Evolutionary conservation across 2,329 filamentous ascomycete species (phyloP).

Genomic region (Cladophialophora carrionii): DNA sequence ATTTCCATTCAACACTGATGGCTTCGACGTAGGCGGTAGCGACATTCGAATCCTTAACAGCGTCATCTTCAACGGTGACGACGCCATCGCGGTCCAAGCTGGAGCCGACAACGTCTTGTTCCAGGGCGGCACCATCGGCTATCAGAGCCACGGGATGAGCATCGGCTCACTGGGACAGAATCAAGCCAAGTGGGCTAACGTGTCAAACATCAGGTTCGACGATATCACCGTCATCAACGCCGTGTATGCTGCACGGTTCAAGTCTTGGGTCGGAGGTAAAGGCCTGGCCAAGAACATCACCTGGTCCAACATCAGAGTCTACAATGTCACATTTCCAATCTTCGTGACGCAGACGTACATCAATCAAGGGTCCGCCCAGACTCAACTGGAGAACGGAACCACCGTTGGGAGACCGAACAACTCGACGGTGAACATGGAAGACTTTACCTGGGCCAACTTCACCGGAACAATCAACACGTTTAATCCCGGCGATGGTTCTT

Average conservation of each 20-base stretch:
- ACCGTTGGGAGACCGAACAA: conserved; percentile 44
- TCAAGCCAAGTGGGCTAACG: conserved; percentile 44
- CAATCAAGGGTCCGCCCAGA: conserved; percentile 46
- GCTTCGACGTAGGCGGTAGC: conserved; percentile 42
- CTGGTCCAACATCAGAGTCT: conserved; percentile 50
- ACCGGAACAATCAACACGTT: conserved; percentile 50
- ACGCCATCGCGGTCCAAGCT: conserved; percentile 49
- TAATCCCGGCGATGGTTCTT: conserved; percentile 51
- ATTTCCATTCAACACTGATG: conserved; percentile 51
- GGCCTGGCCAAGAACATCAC: conserved; percentile 51
- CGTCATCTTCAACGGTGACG: conserved; percentile 50
- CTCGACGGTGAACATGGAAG: conserved; percentile 48
- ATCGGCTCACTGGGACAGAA: conserved; percentile 51
- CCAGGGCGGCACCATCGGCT: conserved; percentile 48
- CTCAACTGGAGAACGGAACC: conserved; percentile 38
- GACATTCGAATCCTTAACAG: conserved; percentile 42
- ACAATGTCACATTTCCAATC: conserved; percentile 53
- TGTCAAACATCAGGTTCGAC: conserved; percentile 50
- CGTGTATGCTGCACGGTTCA: conserved; percentile 51
- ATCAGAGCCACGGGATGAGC: conserved; percentile 51
- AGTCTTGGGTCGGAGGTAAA: conserved; percentile 50
- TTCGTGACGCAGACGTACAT: conserved; percentile 54
- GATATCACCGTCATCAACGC: conserved; percentile 50
- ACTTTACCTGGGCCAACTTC: conserved; percentile 50
- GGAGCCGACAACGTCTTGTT: conserved; percentile 48